phyloP scores from a whole-genome alignment of 805 yeast genomes.

The Yamadazyma sp. region DNA sequence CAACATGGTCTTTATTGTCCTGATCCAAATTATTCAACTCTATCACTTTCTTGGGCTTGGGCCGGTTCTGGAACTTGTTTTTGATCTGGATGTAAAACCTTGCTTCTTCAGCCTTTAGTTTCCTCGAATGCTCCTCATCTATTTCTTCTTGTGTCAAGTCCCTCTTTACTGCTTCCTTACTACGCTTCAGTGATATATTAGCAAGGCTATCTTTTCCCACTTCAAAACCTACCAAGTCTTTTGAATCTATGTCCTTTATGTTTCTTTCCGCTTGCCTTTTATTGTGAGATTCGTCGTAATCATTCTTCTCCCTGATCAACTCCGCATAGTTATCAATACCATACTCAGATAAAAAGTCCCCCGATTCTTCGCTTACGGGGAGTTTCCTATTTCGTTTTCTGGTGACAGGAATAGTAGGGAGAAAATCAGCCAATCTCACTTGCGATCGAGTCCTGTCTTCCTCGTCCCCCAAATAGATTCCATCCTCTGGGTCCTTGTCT shows the following conservation, averaged over 20 bases:
- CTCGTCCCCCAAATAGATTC: conserved; percentile 38
- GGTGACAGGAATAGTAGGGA: conserved; percentile 19
- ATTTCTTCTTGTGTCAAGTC: conserved; percentile 28
- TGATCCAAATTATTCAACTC: conserved; percentile 35
- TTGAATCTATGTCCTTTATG: conserved; percentile 25
- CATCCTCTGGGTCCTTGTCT: conserved; percentile 22
- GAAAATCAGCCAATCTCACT: conserved; percentile 24
- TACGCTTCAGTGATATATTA: conserved; percentile 4
- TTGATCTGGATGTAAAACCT: conserved; percentile 30
- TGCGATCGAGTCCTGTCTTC: conserved; percentile 7
- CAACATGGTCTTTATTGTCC: conserved; percentile 24
- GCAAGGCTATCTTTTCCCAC: conserved; percentile 29
- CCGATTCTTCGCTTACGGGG: conserved; percentile 29
- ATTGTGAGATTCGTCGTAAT: conserved; percentile 26
- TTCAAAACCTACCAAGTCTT: conserved; percentile 35
- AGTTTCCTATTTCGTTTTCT: conserved; percentile 27
- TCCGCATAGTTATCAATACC: conserved; percentile 34
- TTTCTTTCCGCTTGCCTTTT: conserved; percentile 18
- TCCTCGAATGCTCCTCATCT: conserved; percentile 24
- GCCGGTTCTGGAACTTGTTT: conserved; percentile 22
- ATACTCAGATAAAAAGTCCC: conserved; percentile 38
- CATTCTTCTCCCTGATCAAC: conserved; percentile 26
- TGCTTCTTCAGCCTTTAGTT: conserved; percentile 25
- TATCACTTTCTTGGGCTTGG: conserved; percentile 21
- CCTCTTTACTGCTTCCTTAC: conserved; percentile 5